phyloP scores from a whole-genome alignment of 1,284 basidiomycete genomes.

The Phlebopus sp. region DNA sequence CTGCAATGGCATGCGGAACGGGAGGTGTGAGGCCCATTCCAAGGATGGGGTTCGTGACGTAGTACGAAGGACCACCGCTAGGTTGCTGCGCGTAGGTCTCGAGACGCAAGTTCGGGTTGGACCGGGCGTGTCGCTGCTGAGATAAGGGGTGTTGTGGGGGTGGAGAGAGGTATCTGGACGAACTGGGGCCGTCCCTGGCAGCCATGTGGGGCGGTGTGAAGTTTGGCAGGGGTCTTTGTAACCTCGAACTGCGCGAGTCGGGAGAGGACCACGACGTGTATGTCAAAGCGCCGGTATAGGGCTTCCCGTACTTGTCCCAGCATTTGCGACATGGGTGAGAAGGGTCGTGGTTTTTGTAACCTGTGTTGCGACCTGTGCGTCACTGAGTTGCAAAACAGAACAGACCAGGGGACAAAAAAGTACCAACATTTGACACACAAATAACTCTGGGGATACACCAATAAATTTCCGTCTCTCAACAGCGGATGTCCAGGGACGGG shows the following conservation, averaged over 20 bases:
- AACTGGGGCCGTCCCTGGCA: no score
- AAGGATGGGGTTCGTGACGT: slow-evolving; percentile 18
- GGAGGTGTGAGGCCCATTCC: slow-evolving; percentile 30
- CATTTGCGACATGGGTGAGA: slow-evolving; percentile 64
- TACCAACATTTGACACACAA: slow-evolving; percentile 62
- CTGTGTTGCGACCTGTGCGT: slow-evolving; percentile 62
- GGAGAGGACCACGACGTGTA: slow-evolving; percentile 47
- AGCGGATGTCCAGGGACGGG: slow-evolving; percentile 67
- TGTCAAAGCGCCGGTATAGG: slow-evolving; percentile 55
- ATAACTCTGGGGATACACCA: slow-evolving; percentile 65
- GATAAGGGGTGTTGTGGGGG: slow-evolving; percentile 12
- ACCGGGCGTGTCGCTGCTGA: slow-evolving; percentile 13
- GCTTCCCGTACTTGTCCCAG: slow-evolving; percentile 63
- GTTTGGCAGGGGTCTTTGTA: slow-evolving; percentile 31
- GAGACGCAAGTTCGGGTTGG: slow-evolving; percentile 9
- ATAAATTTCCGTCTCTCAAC: slow-evolving; percentile 52
- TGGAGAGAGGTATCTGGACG: slow-evolving; percentile 17
- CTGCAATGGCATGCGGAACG: slow-evolving; percentile 50
- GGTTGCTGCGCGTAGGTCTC: slow-evolving; percentile 6
- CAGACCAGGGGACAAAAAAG: background rate
- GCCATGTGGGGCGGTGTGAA: slow-evolving; percentile 21
- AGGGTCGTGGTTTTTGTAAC: slow-evolving; percentile 68
- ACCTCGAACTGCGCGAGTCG: slow-evolving; percentile 18
- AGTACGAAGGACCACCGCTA: slow-evolving; percentile 19
- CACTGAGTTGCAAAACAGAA: background rate